Evolutionary conservation across 129 eudicot species (phyloP).

Genomic region (Chrysanthemum lavandulifolium): DNA sequence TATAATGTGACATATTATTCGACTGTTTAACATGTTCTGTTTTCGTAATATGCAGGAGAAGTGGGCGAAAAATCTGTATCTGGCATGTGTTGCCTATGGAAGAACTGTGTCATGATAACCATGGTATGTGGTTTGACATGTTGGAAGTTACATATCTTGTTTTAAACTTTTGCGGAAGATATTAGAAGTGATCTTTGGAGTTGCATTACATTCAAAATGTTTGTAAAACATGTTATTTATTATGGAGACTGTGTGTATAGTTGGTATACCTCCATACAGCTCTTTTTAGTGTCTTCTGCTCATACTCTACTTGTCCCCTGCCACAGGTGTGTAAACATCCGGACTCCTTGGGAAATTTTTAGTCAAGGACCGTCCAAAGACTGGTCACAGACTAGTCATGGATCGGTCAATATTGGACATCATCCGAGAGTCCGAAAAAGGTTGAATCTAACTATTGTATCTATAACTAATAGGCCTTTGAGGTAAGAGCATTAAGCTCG

Average conservation of each 20-base stretch:
- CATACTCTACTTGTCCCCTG: background rate
- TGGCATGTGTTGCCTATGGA: conserved; percentile 38
- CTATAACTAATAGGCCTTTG: conserved; percentile 10
- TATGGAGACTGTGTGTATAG: conserved; percentile 23
- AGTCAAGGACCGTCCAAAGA: background rate
- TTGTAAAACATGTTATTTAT: conserved; percentile 24
- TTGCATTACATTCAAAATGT: conserved; percentile 11
- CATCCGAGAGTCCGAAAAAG: conserved; percentile 7
- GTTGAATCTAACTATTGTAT: conserved; percentile 4
- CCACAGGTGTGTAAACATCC: conserved; percentile 11
- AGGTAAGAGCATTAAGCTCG: conserved; percentile 5
- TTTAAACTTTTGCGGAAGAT: conserved; percentile 8
- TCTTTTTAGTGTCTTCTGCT: conserved; percentile 2
- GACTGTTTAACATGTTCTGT: conserved; percentile 3
- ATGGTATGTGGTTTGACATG: conserved; percentile 17
- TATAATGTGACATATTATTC: background rate
- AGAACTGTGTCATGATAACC: conserved; percentile 37
- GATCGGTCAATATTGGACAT: background rate
- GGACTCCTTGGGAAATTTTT: background rate
- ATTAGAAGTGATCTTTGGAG: conserved; percentile 17
- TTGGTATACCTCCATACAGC: background rate
- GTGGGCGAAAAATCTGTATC: conserved; percentile 43
- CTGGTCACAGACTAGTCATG: conserved; percentile 10
- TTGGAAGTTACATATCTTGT: conserved; percentile 22
- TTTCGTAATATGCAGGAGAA: conserved; percentile 29